Conservation (phyloP, 306 rosid species). For the Glycine tomentella region DNA sequence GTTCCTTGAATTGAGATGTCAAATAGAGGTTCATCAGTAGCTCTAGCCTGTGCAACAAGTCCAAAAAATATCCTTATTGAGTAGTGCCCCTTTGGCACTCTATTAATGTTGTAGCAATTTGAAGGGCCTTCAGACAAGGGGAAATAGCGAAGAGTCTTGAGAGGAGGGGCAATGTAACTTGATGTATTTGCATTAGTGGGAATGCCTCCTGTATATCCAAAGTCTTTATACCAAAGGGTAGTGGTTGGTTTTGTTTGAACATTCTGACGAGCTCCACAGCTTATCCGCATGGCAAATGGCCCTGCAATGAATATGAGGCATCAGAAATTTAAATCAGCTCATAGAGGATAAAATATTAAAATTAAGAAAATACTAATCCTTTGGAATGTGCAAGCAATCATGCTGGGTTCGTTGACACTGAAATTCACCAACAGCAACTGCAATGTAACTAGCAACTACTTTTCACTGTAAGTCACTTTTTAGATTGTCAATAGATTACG, state of each 20-base stretch:
- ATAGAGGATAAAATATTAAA: constrained; percentile 29
- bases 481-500: constrained; percentile 12
- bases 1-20: constrained; percentile 95
- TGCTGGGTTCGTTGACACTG: constrained; percentile 3
- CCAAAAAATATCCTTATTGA: constrained; percentile 87
- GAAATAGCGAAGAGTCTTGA: constrained; percentile 79
- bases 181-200: constrained; percentile 73
- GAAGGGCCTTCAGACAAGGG: constrained; percentile 86
- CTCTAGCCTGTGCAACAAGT: constrained; percentile 57
- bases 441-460: constrained; percentile 13
- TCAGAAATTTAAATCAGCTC: constrained; percentile 33
- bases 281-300: constrained; percentile 86
- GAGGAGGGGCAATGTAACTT: constrained; percentile 80
- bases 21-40: constrained; percentile 75
- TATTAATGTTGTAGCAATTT: constrained; percentile 76
- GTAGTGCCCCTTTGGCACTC: constrained; percentile 89
- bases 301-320: constrained; percentile 55
- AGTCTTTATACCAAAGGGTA: constrained; percentile 88
- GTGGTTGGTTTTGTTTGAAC: constrained; percentile 75
- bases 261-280: constrained; percentile 85
- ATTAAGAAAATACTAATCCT: constrained; percentile 20
- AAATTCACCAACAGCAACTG: constrained; percentile 30
- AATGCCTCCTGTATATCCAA: constrained; percentile 90
- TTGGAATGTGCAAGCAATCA: constrained; percentile 12
- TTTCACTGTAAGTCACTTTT: background rate